These are phyloP conservation scores for Serendipita indica DNA, from an alignment of 768 basidiomycete species.

Conservation along the genomic window DNA sequence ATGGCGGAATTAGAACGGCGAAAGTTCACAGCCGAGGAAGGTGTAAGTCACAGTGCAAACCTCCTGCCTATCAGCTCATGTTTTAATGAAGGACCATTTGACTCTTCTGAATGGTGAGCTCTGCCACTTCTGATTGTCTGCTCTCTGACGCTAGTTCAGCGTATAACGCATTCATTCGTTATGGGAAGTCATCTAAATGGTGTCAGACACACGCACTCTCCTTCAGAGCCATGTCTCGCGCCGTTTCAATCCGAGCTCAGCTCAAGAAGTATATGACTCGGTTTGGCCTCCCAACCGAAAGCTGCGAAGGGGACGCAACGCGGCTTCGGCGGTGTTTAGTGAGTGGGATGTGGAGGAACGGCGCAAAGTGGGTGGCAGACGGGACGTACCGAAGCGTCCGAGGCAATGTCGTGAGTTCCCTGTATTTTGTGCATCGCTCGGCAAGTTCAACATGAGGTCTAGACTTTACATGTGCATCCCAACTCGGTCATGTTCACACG, in stretches of 20 bases:
- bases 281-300: constrained; percentile 65
- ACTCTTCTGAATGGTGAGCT: constrained; percentile 75
- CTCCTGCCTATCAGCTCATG: neutral
- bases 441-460: constrained; percentile 8
- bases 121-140: no score
- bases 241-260: constrained; percentile 88
- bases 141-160: constrained; percentile 30
- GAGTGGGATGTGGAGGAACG: constrained; percentile 87
- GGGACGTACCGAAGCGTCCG: constrained; percentile 84
- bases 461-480: constrained; percentile 85
- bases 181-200: constrained; percentile 78
- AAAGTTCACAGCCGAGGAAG: constrained; percentile 97
- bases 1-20: constrained; percentile 82
- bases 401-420: constrained; percentile 67
- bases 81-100: constrained; percentile 64
- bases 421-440: no score
- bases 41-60: constrained; percentile 39
- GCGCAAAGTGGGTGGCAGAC: constrained; percentile 79
- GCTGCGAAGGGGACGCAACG: constrained; percentile 79
- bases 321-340: constrained; percentile 78
- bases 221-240: constrained; percentile 86
- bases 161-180: constrained; percentile 82
- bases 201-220: constrained; percentile 86
- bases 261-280: constrained; percentile 89
- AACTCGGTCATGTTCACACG: constrained; percentile 88